Evolutionary conservation across 164 flowering plant genomes (phyloP).

Genomic region (Hamamelis virginiana): DNA sequence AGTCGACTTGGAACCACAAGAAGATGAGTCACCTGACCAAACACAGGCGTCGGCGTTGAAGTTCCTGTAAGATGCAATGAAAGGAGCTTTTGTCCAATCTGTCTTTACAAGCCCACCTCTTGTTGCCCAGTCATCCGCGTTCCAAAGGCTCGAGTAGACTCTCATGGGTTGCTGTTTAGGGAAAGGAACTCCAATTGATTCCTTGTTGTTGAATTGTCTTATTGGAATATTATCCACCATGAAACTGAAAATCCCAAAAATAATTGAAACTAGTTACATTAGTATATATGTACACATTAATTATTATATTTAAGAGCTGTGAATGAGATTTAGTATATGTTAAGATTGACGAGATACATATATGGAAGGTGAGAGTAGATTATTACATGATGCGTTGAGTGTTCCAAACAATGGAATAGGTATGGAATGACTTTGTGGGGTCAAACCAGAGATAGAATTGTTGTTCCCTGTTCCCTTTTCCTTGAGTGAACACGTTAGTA

Average conservation of each 20-base stretch:
- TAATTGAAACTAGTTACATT: too few relatives aligned
- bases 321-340: too few relatives aligned
- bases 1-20: slow-evolving; percentile 6
- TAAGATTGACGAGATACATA: too few relatives aligned
- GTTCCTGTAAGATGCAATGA: slow-evolving; percentile 37
- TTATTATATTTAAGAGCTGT: too few relatives aligned
- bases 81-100: slow-evolving; percentile 44
- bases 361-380: too few relatives aligned
- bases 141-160: slow-evolving; percentile 37
- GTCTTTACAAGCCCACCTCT: slow-evolving; percentile 34
- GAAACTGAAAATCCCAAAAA: slow-evolving; percentile 19
- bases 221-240: slow-evolving; percentile 42
- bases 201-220: slow-evolving; percentile 37
- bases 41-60: slow-evolving; percentile 29
- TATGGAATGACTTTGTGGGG: slow-evolving; percentile 34
- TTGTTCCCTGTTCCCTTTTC: slow-evolving; percentile 36
- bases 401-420: slow-evolving; percentile 35
- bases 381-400: slow-evolving; percentile 21
- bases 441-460: slow-evolving; percentile 42
- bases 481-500: slow-evolving; percentile 35
- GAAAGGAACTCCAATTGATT: slow-evolving; percentile 31
- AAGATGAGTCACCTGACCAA: slow-evolving; percentile 8
- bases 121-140: slow-evolving; percentile 37
- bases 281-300: too few relatives aligned
- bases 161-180: slow-evolving; percentile 46